Percentiles rank a stretch among this genome's conserved stretches.
phyloP scores from a whole-genome alignment of 2,329 filamentous ascomycete species.

The Aspergillus quadricinctus region DNA sequence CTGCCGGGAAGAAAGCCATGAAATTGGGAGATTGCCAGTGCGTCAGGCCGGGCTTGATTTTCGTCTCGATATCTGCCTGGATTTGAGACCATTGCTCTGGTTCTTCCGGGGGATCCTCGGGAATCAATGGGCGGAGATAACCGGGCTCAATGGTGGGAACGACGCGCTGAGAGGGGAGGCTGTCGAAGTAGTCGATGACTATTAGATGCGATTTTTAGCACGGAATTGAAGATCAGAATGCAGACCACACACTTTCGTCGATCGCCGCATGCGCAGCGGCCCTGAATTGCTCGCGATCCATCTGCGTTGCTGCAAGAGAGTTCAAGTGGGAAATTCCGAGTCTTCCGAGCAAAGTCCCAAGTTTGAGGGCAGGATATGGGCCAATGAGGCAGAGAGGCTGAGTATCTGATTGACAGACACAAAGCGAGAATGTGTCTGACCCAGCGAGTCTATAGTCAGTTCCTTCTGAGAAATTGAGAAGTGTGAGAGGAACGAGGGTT shows the following conservation, averaged over 20 bases:
- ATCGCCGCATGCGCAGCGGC: conserved; percentile 72
- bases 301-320: conserved; percentile 32
- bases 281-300: conserved; percentile 77
- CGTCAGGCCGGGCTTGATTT: conserved; percentile 88
- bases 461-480: background rate
- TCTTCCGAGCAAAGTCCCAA: background rate
- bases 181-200: conserved; percentile 84
- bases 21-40: conserved; percentile 95
- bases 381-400: background rate
- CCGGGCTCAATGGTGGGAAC: conserved; percentile 76
- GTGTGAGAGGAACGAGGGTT: background rate
- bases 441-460: background rate
- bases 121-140: conserved; percentile 77
- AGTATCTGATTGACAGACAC: background rate
- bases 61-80: conserved; percentile 73
- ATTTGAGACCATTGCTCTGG: conserved; percentile 71
- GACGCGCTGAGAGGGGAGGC: conserved; percentile 64
- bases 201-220: conserved; percentile 4
- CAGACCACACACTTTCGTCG: conserved; percentile 66
- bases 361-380: background rate
- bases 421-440: background rate
- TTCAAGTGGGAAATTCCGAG: background rate
- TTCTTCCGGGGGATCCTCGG: conserved; percentile 61
- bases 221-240: conserved; percentile 1
- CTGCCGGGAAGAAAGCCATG: conserved; percentile 91